Evolutionary conservation across 2,329 filamentous ascomycete species (phyloP).

Genomic region (Cladosporium colombiae): DNA sequence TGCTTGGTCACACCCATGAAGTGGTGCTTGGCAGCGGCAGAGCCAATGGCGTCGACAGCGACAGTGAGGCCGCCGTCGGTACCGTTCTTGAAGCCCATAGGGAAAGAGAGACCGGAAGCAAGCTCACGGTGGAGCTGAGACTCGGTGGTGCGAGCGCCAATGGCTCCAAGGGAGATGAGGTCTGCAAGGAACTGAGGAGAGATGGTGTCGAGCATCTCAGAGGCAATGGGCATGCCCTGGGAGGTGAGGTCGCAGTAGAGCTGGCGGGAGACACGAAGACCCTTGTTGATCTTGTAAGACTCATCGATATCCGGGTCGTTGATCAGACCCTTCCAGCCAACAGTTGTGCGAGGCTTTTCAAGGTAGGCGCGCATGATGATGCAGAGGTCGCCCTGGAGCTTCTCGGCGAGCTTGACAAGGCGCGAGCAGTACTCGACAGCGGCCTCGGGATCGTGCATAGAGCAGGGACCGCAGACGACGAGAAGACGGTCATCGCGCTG

Average conservation of each 20-base stretch:
- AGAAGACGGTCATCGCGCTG: slow-evolving; percentile 57
- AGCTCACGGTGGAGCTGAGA: slow-evolving; percentile 93
- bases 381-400: slow-evolving; percentile 83
- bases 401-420: slow-evolving; percentile 77
- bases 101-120: slow-evolving; percentile 91
- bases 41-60: slow-evolving; percentile 92
- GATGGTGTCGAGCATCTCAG: slow-evolving; percentile 97
- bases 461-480: slow-evolving; percentile 92
- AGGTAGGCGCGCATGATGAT: slow-evolving; percentile 98
- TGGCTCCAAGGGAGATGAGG: slow-evolving; percentile 83
- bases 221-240: slow-evolving; percentile 93
- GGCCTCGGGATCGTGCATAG: slow-evolving; percentile 89
- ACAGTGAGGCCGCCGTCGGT: slow-evolving; percentile 89
- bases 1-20: slow-evolving; percentile 98
- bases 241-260: slow-evolving; percentile 90
- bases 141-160: slow-evolving; percentile 96
- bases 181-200: slow-evolving; percentile 96
- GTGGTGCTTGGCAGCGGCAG: slow-evolving; percentile 88
- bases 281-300: slow-evolving; percentile 99
- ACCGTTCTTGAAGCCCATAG: slow-evolving; percentile 99
- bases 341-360: slow-evolving; percentile 96
- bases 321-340: slow-evolving; percentile 98
- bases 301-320: slow-evolving; percentile 99
- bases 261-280: slow-evolving; percentile 79
- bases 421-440: slow-evolving; percentile 91